Conservation (phyloP, 257 asterid genomes). For the Thymus quinquecostatus region DNA sequence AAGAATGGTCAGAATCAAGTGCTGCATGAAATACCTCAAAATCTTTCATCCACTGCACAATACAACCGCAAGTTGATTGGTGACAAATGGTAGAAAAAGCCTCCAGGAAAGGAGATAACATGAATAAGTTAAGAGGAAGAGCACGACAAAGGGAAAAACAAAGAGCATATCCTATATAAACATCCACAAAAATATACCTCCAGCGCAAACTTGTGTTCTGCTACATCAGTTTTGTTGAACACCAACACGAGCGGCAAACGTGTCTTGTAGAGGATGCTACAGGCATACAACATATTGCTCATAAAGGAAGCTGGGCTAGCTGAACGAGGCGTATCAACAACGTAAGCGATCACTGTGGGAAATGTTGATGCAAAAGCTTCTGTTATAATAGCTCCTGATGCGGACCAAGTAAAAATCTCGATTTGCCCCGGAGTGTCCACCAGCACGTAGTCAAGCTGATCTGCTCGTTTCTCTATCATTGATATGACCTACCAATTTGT, state of each 20-base stretch:
- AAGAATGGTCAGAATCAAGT: constrained; percentile 75
- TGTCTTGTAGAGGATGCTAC: constrained; percentile 95
- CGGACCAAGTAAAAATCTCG: constrained; percentile 98
- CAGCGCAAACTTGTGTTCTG: constrained; percentile 89
- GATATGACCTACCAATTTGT: constrained; percentile 66
- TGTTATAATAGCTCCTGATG: constrained; percentile 94
- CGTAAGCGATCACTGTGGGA: constrained; percentile 90
- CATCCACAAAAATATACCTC: constrained; percentile 53
- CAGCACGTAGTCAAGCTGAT: constrained; percentile 86
- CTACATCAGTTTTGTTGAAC: constrained; percentile 94
- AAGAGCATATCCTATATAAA: neutral
- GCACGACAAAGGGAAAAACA: neutral
- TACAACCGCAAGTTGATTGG: too few relatives aligned
- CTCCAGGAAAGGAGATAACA: neutral
- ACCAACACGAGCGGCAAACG: constrained; percentile 86
- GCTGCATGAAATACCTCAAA: constrained; percentile 91
- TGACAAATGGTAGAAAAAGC: neutral
- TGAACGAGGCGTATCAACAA: constrained; percentile 94
- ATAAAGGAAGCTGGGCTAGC: constrained; percentile 88
- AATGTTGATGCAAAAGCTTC: constrained; percentile 98
- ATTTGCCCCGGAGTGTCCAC: constrained; percentile 99
- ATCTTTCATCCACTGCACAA: constrained; percentile 96
- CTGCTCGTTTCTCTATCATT: constrained; percentile 83
- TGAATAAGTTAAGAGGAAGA: neutral
- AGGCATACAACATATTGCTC: constrained; percentile 99